Evolutionary conservation across 1,139 yeast species (phyloP), one percentile per base, ranked within the genome.

Genomic region (Candida sanyaensis): DNA sequence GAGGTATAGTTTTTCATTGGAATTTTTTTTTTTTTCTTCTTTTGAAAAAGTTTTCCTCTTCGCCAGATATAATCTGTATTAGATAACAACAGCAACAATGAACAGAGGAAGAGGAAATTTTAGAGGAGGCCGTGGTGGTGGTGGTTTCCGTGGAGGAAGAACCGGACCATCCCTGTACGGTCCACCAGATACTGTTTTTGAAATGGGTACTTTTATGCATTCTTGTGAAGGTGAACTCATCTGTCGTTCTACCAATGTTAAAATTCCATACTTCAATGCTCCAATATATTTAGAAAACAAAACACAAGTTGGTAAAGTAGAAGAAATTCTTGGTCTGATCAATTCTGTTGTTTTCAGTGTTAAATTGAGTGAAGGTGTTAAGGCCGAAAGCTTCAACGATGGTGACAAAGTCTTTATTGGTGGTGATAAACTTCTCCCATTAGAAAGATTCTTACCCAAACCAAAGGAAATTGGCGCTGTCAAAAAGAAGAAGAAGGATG

Each of bases 221-320:
- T 80, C 96, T 11, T 92, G 97, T 69, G 99, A 95, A 72, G 97
- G 97, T 52, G 99, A 95, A 65, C 88, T 95, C 65, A 96, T 95
- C 48, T 93, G 98, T 76, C 90, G 93, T 64, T 90, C 97, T 43
- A 88, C 88, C 63, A 93, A 93, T 70, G 83, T 89, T 52, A 93
- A 93, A 77, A 80, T 95, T 58, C 99, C 99, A 61, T 95, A 93
- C 71, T 95, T 95, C 81, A 95, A 95, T 73, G 99, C 99, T 28
- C 99, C 99, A 66, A 92, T 95, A 64, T 95, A 87, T 69, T 81
- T 93, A 59, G 98, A 93, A 69, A 93, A 93, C 79, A 87, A 86
- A 78, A 88, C 96, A 29, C 95, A 88, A 65, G 85, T 95, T 47
- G 99, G 99, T 61, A 95, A 95, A 72, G 96, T 95, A 50, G 99